Percentiles rank a stretch among this genome's conserved stretches.
phyloP scores from a whole-genome alignment of 805 yeast species.

The Kazachstania bromeliacearum region DNA sequence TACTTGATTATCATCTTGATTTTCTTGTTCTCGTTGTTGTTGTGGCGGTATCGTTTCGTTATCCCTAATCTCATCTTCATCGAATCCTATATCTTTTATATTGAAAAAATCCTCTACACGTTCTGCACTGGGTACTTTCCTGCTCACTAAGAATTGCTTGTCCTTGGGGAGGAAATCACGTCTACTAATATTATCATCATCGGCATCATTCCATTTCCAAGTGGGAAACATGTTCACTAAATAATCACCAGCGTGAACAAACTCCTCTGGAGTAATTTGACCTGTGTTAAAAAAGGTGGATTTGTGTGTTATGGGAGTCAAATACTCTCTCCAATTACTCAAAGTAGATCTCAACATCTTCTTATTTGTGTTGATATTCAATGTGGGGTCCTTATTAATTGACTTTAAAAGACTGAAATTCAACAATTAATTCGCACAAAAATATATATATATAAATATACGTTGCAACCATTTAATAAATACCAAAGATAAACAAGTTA shows the following conservation, averaged over 20 bases:
- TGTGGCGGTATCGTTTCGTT: conserved; percentile 40
- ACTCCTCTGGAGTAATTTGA: conserved; percentile 91
- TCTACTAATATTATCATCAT: conserved; percentile 32
- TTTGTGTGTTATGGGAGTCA: conserved; percentile 82
- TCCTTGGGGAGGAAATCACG: conserved; percentile 69
- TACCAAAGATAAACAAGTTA: too few relatives aligned
- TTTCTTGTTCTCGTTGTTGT: conserved; percentile 5
- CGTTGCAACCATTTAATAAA: too few relatives aligned
- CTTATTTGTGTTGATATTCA: too few relatives aligned
- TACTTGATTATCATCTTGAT: neutral
- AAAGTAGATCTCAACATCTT: conserved; percentile 60
- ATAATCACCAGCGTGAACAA: conserved; percentile 90
- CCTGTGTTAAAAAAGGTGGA: conserved; percentile 84
- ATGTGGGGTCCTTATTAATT: neutral
- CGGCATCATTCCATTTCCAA: conserved; percentile 71
- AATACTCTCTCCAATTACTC: conserved; percentile 79
- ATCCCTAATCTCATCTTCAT: conserved; percentile 30
- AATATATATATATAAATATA: too few relatives aligned
- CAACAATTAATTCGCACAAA: too few relatives aligned
- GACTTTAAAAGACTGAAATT: too few relatives aligned
- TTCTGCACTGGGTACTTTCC: conserved; percentile 77
- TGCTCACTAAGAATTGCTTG: conserved; percentile 80
- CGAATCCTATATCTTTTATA: conserved; percentile 27
- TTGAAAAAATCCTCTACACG: conserved; percentile 52
- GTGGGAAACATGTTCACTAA: conserved; percentile 88